Evolutionary conservation across 2,329 filamentous ascomycete genomes (phyloP), one percentile per base, ranked within the genome.

Genomic region (Penicillium expansum): DNA sequence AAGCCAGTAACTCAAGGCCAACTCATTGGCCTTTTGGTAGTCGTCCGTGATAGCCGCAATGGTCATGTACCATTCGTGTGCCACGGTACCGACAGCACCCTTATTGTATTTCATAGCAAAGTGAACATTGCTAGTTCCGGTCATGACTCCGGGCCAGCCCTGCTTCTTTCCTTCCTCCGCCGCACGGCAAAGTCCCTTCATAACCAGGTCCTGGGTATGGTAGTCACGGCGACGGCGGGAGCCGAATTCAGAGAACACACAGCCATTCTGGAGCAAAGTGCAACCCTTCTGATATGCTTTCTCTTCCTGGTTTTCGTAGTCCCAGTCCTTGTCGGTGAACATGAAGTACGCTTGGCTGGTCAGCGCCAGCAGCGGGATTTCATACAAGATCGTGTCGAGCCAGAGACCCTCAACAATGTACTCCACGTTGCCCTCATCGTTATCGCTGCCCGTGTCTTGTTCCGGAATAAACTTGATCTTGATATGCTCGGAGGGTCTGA

Each of bases 61-160:
- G 41, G 91, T 92, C 94, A 99, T 99, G 79, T 97, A 97, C 94
- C 94, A 99, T 77, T 99, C 94, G 70, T 99, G 94, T 0, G 94
- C 94, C 2, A 91, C 87, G 0, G 94, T 99, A 5, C 94, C 94
- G 13, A 97, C 84, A 0, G 94, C 92, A 4, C 86, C 79, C 44
- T 97, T 85, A 43, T 86, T 86, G 75, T 96, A 93, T 68, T 91
- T 89, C 91, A 96, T 96, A 11, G 94, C 94, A 63, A 99, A 86
- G 72, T 97, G 93, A 4, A 99, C 94, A 69, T 99, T 99, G 74
- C 92, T 97, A 0, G 93, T 96, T 11, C 94, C 94, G 0, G 88
- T 85, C 45, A 97, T 81, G 71, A 86, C 88, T 10, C 93, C 92
- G 1, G 82, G 76, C 69, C 86, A 83, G 0, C 86, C 88, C 38